A percentile compares a stretch with the other conserved stretches of the same genome.
Evolutionary conservation across 2,329 filamentous ascomycete species (phyloP).

Genomic region (Orbilia blumenaviensis): DNA sequence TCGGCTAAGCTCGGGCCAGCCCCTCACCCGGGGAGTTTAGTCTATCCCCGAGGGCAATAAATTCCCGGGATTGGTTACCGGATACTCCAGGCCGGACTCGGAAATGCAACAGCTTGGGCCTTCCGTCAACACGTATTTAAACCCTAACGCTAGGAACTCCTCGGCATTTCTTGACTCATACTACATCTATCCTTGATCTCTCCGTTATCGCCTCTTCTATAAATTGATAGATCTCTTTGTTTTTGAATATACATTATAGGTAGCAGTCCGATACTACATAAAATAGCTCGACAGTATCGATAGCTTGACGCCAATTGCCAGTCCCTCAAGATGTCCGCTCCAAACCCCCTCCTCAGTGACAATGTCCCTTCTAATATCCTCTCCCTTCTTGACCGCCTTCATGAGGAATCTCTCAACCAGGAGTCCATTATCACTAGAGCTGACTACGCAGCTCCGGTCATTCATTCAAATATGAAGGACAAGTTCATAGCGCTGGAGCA

Average conservation of each 20-base stretch:
- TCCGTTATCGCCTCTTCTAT: too few relatives aligned
- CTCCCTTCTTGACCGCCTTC: conserved; percentile 60
- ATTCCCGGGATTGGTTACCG: not conserved
- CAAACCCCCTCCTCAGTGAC: conserved; percentile 57
- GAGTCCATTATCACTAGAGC: conserved; percentile 57
- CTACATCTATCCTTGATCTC: not conserved
- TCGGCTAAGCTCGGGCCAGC: conserved; percentile 36
- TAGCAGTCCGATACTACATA: too few relatives aligned
- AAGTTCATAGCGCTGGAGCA: conserved; percentile 70
- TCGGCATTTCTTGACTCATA: conserved; percentile 15
- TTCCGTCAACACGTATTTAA: conserved; percentile 12
- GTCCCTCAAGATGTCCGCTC: conserved; percentile 43
- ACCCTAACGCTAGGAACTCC: not conserved
- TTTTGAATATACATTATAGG: not conserved
- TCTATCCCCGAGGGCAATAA: conserved; percentile 7
- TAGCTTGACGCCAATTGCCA: too few relatives aligned
- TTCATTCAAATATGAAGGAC: conserved; percentile 64
- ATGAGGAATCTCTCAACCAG: conserved; percentile 59
- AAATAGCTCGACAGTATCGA: too few relatives aligned
- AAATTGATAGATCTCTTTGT: not conserved
- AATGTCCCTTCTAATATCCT: conserved; percentile 58
- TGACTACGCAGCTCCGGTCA: conserved; percentile 56
- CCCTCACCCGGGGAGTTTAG: conserved; percentile 45
- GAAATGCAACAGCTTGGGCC: conserved; percentile 32
- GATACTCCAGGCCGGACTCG: conserved; percentile 21